Conservation (phyloP, 2,329 filamentous ascomycete species). For the Fusarium hostae region DNA sequence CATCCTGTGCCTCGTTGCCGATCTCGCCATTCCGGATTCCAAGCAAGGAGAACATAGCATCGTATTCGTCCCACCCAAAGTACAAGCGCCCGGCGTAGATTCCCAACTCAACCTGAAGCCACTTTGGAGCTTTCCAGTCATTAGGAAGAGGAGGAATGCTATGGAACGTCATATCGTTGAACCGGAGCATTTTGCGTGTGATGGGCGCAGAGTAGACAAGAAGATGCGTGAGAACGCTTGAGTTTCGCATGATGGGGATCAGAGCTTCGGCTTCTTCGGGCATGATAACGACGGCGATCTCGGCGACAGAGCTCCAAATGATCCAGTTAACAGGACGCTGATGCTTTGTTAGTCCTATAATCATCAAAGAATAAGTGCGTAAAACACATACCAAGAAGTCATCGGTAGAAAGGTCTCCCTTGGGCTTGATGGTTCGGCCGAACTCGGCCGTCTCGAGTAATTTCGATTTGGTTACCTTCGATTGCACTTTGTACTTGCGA, state of each 20-base stretch:
- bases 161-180: slow-evolving; percentile 66
- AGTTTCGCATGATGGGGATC: slow-evolving; percentile 55
- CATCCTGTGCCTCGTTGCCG: not conserved
- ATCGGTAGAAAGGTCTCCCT: slow-evolving; percentile 34
- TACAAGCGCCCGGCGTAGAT: slow-evolving; percentile 71
- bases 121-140: slow-evolving; percentile 58
- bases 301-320: slow-evolving; percentile 60
- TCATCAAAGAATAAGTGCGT: not conserved
- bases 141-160: slow-evolving; percentile 60
- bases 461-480: slow-evolving; percentile 31
- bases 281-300: slow-evolving; percentile 65
- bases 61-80: slow-evolving; percentile 62
- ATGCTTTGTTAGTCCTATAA: slow-evolving; percentile 18
- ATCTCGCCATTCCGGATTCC: slow-evolving; percentile 37
- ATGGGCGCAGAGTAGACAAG: slow-evolving; percentile 67
- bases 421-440: slow-evolving; percentile 37
- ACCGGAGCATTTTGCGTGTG: slow-evolving; percentile 62
- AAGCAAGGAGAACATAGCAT: slow-evolving; percentile 48
- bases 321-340: slow-evolving; percentile 68
- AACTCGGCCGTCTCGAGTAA: slow-evolving; percentile 49
- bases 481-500: slow-evolving; percentile 47
- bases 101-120: slow-evolving; percentile 68
- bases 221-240: slow-evolving; percentile 46
- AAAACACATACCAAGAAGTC: slow-evolving; percentile 37
- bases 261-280: slow-evolving; percentile 70